These are phyloP conservation scores for Sonneratia alba DNA, from an alignment of 345 rosid species.

Conservation along the genomic window DNA sequence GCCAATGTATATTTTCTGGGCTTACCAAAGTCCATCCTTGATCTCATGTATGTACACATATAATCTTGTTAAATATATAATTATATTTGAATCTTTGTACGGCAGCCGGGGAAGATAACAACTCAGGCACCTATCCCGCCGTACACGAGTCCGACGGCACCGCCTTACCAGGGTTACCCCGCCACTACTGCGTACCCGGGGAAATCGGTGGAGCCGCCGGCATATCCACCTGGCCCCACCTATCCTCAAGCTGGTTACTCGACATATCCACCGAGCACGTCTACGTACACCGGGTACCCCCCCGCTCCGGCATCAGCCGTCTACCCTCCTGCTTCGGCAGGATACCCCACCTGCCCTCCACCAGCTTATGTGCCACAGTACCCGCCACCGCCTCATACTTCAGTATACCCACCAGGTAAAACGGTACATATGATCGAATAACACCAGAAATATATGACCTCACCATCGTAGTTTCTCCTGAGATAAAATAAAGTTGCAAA, in stretches of 20 bases:
- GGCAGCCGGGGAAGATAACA: background rate
- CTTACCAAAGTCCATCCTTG: background rate
- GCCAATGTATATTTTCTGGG: background rate
- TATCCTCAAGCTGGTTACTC: conserved; percentile 7
- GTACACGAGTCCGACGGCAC: background rate
- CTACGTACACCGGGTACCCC: background rate
- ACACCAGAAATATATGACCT: background rate
- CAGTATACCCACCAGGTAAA: conserved; percentile 8
- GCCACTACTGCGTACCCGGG: background rate
- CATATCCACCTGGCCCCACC: conserved; percentile 5
- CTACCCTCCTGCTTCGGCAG: conserved; percentile 5
- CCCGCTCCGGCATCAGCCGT: background rate
- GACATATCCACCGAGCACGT: conserved; percentile 6
- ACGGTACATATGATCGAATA: background rate
- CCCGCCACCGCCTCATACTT: conserved; percentile 10
- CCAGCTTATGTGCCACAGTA: conserved; percentile 13
- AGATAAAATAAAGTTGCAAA: too few species aligned
- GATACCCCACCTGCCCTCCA: background rate
- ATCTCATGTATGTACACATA: too few species aligned
- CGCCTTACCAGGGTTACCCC: background rate
- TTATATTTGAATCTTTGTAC: background rate
- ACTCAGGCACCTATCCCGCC: background rate
- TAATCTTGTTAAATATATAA: background rate
- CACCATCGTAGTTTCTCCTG: too few species aligned
- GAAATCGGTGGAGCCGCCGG: background rate